Base-by-base conservation (phyloP, 2,329 filamentous ascomycete genomes). In the Diaporthe humulicola region DNA sequence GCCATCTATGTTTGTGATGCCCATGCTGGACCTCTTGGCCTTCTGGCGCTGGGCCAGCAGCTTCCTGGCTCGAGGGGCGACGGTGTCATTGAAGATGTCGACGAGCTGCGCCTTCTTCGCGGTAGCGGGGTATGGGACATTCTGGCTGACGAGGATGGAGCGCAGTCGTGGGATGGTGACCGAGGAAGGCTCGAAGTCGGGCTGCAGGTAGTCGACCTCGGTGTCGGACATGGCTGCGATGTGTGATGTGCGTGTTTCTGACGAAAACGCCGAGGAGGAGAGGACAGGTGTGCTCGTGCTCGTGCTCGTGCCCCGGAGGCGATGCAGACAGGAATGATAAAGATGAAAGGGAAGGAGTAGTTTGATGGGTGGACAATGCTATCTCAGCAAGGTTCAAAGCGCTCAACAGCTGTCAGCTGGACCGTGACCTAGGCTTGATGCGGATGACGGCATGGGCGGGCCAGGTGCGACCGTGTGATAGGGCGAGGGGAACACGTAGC, bases 81-180 rank as follows among this genome's bases (percentile, higher is more conserved):
- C 90, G 77, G 97, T 87, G 42, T 93, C 88, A 81, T 93, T 92
- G 84, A 99, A 95, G 61, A 98, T 91, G 10, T 94, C 92, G 75
- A 99, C 89, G 30, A 99, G 91, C 81, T 98, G 93, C 0, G 91
- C 87, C 86, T 99, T 99, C 86, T 98, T 99, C 17, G 97, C 95
- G 6, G 93, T 96, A 0, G 95, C 93, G 7, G 96, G 93, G 82
- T 98, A 98, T 50, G 91, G 86, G 80, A 98, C 88, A 82, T 95
- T 94, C 86, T 99, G 95, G 78, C 92, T 93, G 80, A 98, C 94
- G 74, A 99, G 91, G 78, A 98, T 97, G 66, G 94, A 96, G 80
- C 97, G 94, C 79, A 99, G 88, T 60, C 94, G 93, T 38, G 97
- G 95, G 67, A 98, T 92, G 1, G 95, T 98, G 77, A 98, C 90